phyloP scores from a whole-genome alignment of 495 filamentous ascomycete genomes.

The Aspergillus hancockii region DNA sequence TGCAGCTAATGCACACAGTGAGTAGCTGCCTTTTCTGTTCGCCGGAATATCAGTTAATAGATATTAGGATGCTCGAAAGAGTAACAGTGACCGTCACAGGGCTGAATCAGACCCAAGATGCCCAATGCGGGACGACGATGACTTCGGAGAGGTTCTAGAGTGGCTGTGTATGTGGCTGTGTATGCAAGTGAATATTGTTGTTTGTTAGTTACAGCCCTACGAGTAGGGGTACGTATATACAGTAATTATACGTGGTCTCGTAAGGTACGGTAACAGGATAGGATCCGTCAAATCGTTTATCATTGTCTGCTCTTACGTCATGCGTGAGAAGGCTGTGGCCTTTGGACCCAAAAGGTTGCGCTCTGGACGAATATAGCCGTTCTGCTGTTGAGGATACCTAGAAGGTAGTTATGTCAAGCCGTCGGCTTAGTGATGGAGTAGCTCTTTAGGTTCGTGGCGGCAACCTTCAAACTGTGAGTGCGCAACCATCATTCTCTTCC shows the following conservation, averaged over 20 bases:
- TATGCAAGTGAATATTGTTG: neutral
- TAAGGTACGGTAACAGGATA: too few species aligned
- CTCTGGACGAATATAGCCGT: too few species aligned
- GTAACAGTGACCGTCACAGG: neutral
- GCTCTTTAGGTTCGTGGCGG: neutral
- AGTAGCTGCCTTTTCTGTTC: neutral
- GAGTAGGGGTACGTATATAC: too few species aligned
- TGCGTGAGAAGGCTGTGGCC: neutral
- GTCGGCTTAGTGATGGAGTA: neutral
- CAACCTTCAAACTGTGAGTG: neutral
- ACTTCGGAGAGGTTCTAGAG: constrained; percentile 10
- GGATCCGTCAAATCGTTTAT: too few species aligned
- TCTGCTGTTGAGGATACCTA: too few species aligned
- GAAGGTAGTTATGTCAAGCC: neutral
- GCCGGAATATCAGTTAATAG: neutral
- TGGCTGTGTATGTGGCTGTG: constrained; percentile 25
- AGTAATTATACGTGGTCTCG: too few species aligned
- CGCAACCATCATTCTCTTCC: too few species aligned
- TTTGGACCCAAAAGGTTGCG: neutral
- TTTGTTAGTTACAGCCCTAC: constrained; percentile 17
- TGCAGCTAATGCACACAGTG: neutral
- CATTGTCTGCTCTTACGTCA: neutral
- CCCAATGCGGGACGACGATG: constrained; percentile 24
- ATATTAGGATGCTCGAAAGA: neutral
- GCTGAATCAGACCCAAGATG: constrained; percentile 18